phyloP scores from a whole-genome alignment of 2,329 filamentous ascomycete genomes.

The Fusarium sulawesiense region DNA sequence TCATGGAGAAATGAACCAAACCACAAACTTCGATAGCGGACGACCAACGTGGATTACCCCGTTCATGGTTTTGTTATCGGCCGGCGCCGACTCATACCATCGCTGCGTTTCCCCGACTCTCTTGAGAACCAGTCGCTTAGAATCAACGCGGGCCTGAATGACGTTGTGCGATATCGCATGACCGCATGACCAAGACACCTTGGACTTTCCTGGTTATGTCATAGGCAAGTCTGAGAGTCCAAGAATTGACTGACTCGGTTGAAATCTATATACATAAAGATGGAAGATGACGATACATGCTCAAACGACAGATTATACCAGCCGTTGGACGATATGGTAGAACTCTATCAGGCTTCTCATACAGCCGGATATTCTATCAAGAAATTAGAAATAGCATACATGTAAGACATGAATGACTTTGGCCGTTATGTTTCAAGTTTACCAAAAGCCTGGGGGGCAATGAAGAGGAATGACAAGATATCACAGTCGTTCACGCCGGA shows the following conservation, averaged over 20 bases:
- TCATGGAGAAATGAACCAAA: constrained; percentile 7
- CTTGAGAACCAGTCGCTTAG: not conserved
- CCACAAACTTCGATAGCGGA: constrained; percentile 1
- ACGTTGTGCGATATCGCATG: not conserved
- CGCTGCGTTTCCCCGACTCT: not conserved
- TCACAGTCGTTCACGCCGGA: not conserved
- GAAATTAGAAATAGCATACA: not conserved
- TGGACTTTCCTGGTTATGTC: not conserved
- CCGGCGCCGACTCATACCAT: not conserved
- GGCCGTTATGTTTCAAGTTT: constrained; percentile 1
- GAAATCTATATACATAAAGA: not conserved
- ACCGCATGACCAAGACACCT: not conserved
- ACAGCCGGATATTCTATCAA: not conserved
- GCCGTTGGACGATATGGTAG: not conserved
- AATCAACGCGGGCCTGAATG: not conserved
- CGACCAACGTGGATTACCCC: not conserved
- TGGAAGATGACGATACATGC: not conserved
- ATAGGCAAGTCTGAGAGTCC: not conserved
- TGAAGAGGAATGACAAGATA: not conserved
- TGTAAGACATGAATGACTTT: not conserved
- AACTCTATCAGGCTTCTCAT: not conserved
- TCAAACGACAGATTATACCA: not conserved
- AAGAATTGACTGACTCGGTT: not conserved
- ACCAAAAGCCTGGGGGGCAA: not conserved
- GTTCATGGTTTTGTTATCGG: not conserved